phyloP scores from a whole-genome alignment of 1,284 basidiomycete genomes.

The Cutaneotrichosporon sp. region DNA sequence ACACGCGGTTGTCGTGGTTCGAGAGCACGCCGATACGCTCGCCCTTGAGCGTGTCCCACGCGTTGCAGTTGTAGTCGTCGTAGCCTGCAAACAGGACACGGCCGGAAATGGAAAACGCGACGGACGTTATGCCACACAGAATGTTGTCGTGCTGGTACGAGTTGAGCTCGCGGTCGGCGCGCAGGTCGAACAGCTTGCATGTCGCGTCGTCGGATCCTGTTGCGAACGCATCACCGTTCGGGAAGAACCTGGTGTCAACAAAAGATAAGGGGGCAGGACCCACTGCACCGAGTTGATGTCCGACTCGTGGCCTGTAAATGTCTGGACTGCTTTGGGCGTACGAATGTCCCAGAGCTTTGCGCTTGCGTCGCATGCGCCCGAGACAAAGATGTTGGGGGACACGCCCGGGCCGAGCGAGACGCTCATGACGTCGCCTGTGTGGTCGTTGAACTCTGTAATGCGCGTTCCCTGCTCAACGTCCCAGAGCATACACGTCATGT shows the following conservation, averaged over 20 bases:
- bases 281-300: conserved; percentile 98
- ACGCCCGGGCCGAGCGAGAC: conserved; percentile 82
- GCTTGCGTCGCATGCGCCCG: conserved; percentile 95
- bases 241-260: conserved; percentile 74
- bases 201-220: conserved; percentile 99
- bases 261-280: conserved; percentile 41
- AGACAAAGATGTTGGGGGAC: conserved; percentile 93
- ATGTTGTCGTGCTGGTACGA: conserved; percentile 97
- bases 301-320: conserved; percentile 96
- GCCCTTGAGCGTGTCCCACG: conserved; percentile 98
- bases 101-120: conserved; percentile 94
- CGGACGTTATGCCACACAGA: conserved; percentile 95
- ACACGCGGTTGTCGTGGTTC: conserved; percentile 96
- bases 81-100: conserved; percentile 97
- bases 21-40: conserved; percentile 94
- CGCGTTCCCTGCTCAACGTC: conserved; percentile 95
- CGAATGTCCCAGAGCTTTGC: conserved; percentile 99
- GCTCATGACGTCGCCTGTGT: conserved; percentile 99
- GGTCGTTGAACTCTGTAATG: conserved; percentile 95
- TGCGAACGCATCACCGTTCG: conserved; percentile 96
- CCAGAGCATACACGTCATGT: conserved; percentile 99
- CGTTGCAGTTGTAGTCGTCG: conserved; percentile 99
- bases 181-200: conserved; percentile 94
- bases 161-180: conserved; percentile 94
- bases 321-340: conserved; percentile 84